These are phyloP conservation scores for Tolypocladium paradoxum DNA, from an alignment of 2,329 filamentous ascomycete species.

Conservation along the genomic window DNA sequence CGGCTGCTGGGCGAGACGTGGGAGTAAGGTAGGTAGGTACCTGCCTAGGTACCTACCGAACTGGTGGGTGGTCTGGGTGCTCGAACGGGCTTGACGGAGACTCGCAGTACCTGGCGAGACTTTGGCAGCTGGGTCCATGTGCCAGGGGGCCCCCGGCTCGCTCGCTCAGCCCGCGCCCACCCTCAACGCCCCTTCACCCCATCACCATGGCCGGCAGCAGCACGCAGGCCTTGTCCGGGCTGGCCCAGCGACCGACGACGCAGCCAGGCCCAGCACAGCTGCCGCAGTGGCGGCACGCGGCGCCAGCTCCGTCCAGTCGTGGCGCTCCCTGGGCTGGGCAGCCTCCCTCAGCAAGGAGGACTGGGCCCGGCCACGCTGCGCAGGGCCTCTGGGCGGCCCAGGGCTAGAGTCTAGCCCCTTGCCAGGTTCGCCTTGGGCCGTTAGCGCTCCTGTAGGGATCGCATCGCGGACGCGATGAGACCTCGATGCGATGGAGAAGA, in stretches of 20 bases:
- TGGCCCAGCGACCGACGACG: neutral
- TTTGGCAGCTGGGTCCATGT: neutral
- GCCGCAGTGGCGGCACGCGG: constrained; percentile 8
- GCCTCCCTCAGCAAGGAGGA: constrained; percentile 6
- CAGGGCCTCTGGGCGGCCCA: no score
- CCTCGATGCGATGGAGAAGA: neutral
- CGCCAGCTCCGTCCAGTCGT: constrained; percentile 6
- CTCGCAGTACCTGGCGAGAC: neutral
- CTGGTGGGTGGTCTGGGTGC: neutral
- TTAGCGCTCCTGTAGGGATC: constrained; percentile 9
- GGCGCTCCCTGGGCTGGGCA: constrained; percentile 5
- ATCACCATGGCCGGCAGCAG: no score
- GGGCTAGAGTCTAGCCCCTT: no score
- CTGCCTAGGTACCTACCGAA: no score
- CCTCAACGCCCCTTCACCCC: neutral
- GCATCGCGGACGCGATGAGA: constrained; percentile 9
- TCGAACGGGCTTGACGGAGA: neutral
- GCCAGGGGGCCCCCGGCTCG: neutral
- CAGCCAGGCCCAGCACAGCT: constrained; percentile 1
- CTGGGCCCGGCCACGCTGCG: no score
- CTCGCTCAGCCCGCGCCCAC: neutral
- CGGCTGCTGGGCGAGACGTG: neutral
- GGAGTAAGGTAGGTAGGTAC: no score
- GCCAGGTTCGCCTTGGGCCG: constrained; percentile 1
- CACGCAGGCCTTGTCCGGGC: neutral